Base-by-base conservation (phyloP, 495 filamentous ascomycete species). In the Tuber umbilicatum region DNA sequence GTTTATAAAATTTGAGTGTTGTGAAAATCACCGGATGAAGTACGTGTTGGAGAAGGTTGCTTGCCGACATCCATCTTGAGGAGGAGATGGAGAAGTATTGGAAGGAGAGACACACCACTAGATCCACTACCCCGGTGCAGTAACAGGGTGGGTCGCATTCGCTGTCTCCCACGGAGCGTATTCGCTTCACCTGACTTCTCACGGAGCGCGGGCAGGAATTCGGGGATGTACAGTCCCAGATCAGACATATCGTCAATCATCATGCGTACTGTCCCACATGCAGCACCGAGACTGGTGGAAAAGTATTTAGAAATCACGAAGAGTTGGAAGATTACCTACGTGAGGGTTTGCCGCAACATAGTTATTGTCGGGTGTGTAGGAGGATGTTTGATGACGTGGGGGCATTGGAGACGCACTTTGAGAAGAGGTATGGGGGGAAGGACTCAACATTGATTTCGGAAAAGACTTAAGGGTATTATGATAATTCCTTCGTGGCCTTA, bases 321-420 rank as follows among this genome's bases (percentile, higher is more conserved):
- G 77, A 79, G 19, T 45, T 68, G 40, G 75, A 79, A 67, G 71
- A 70, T 21, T 75, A 79, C 70, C 60, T 79, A 37, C 70, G 77
- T 40, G 69, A 64, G 23, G 68, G 67, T 19, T 39, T 68, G 21
- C 72, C 43, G 10, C 68, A 40, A 16, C 77, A 79, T 31, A 40
- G 71, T 41, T 79, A 79, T 70, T 79, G 77, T 27, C 72, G 77
- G 77, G 35, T 79, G 41, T 79, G 77, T 23, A 19, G 71, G 41
- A 75, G 73, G 35, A 40, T 77, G 69, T 79, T 79, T 72, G 47
- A 73, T 9, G 77, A 79, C n/a, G n/a, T n/a, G n/a, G n/a, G n/a
- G n/a, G n/a, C n/a, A n/a, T n/a, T n/a, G n/a, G n/a, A n/a, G n/a
- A n/a, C n/a, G n/a, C n/a, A n/a, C n/a, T n/a, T n/a, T n/a, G n/a